These are phyloP conservation scores for Penicillium concentricum DNA, from an alignment of 2,329 filamentous ascomycete genomes.

Conservation along the genomic window DNA sequence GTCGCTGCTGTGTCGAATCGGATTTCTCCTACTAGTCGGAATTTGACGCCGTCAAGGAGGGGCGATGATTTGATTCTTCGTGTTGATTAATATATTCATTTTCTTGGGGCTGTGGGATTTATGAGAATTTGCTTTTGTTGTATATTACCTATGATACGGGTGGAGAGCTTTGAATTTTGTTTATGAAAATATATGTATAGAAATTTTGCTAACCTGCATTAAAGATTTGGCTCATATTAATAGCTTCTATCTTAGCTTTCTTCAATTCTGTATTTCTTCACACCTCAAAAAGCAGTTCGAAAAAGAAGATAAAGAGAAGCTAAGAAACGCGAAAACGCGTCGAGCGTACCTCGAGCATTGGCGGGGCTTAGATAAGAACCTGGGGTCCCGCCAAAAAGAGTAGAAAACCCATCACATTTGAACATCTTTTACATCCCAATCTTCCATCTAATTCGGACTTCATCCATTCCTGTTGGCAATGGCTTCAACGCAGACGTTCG, in stretches of 20 bases:
- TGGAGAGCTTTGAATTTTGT: neutral
- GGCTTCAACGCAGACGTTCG: neutral
- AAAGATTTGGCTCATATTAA: neutral
- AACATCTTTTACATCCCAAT: neutral
- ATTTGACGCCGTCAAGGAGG: conserved; percentile 32
- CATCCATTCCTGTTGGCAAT: neutral
- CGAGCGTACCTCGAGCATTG: neutral
- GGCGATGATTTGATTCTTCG: conserved; percentile 34
- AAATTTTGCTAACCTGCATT: neutral
- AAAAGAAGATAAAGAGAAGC: neutral
- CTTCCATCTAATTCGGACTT: neutral
- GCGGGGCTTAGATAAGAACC: conserved; percentile 4
- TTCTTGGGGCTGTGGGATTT: neutral
- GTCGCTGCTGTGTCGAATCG: conserved; percentile 8
- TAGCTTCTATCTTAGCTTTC: neutral
- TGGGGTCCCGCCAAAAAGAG: neutral
- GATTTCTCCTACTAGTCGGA: conserved; percentile 24
- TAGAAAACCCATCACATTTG: neutral
- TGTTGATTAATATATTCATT: conserved; percentile 25
- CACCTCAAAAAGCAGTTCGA: neutral
- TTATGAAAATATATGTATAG: neutral
- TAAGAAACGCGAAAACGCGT: neutral
- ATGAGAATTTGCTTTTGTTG: neutral
- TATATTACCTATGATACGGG: neutral
- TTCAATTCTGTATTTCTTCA: neutral